Percentiles rank a stretch among this genome's conserved stretches.
These are phyloP conservation scores for Arctium lappa DNA, from an alignment of 129 eudicot genomes.

Conservation along the genomic window DNA sequence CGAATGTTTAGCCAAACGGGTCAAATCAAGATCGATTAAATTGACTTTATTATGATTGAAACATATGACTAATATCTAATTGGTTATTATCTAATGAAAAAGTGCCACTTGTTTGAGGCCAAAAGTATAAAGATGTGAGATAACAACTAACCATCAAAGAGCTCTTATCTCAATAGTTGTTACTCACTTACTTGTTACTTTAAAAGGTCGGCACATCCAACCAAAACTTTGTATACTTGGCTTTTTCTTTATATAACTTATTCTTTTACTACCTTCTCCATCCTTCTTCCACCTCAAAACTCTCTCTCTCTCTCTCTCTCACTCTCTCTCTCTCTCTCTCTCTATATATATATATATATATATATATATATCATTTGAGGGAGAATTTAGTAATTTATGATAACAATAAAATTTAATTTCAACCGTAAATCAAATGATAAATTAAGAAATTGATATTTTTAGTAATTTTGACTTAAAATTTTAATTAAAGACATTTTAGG, in stretches of 20 bases:
- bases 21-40: not conserved
- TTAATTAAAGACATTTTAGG: too few relatives aligned
- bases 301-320: too few relatives aligned
- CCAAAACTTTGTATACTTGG: conserved; percentile 12
- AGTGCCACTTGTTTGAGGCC: not conserved
- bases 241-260: conserved; percentile 1
- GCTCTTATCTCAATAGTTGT: conserved; percentile 7
- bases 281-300: not conserved
- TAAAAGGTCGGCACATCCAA: conserved; percentile 10
- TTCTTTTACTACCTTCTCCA: not conserved
- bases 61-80: not conserved
- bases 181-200: not conserved
- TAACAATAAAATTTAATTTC: too few relatives aligned
- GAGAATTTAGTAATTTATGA: too few relatives aligned
- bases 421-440: too few relatives aligned
- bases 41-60: not conserved
- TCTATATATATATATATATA: too few relatives aligned
- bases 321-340: too few relatives aligned
- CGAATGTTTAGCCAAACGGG: not conserved
- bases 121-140: not conserved
- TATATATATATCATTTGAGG: too few relatives aligned
- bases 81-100: not conserved
- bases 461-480: too few relatives aligned
- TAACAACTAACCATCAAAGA: not conserved
- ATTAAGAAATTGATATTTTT: too few relatives aligned